Evolutionary conservation across 2,329 filamentous ascomycete genomes (phyloP), one percentile per base, ranked within the genome.

Genomic region (Cladosporium cucumerinum): DNA sequence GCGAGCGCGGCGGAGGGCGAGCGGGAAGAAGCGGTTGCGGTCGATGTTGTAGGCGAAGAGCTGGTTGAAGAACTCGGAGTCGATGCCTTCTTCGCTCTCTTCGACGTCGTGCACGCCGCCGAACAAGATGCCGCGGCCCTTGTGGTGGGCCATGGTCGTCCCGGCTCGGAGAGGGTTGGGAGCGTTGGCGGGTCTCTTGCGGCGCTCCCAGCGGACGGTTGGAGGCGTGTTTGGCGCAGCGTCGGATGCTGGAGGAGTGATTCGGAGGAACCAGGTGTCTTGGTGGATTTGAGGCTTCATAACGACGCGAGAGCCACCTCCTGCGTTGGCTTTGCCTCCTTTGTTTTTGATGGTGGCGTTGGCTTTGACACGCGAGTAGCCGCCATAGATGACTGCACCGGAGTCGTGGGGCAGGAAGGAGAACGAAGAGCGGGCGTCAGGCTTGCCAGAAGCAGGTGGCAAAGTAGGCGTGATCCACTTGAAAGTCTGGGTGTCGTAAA

Each of bases 1-100:
- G 28, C 92, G 87, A 2, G 92, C 86, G 70, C 92, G 91, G 61
- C 93, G 85, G 54, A 98, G 81, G 11, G 82, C 81, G 52, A 98
- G 82, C 2, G 90, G 91, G 81, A 98, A 97, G 80, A 97, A 98
- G 10, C 95, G 85, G 75, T 99, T 99, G 66, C 94, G 87, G 73
- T 98, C 95, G 68, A 97, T 88, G 74, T 96, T 97, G 92, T 93
- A 98, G 5, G 93, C 91, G 73, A 91, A 96, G 26, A 98, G 79
- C 64, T 89, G 86, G 72, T 97, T 94, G 81, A 98, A 99, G 79
- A 99, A 99, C 76, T 97, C 93, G 74, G 92, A 96, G 63, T 99
- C 94, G 70, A 99, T 96, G 3, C 91, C 93, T 76, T 99, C 95
- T 61, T 77, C 75, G 61, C 72, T 74, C 64, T 75, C 73, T 64